phyloP scores from a whole-genome alignment of 257 asterid species.

The Orobanche coerulescens region DNA sequence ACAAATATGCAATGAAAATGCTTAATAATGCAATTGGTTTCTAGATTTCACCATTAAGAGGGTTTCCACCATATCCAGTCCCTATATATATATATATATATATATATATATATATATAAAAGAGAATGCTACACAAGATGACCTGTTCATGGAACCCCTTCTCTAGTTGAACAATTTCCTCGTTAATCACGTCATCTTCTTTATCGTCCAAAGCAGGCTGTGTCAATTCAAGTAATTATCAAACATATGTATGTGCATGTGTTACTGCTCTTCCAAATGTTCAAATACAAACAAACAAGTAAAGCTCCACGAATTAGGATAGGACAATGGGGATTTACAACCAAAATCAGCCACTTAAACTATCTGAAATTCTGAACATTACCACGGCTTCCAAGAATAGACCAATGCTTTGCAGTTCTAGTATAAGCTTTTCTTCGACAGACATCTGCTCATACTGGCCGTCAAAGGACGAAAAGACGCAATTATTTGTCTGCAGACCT shows the following conservation, averaged over 20 bases:
- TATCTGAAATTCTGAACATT: conserved; percentile 23
- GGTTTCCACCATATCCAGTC: too few relatives aligned
- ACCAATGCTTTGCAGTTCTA: conserved; percentile 68
- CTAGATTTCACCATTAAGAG: too few relatives aligned
- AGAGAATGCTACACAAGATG: conserved; percentile 12
- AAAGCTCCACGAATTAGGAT: conserved; percentile 3
- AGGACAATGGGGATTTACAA: conserved; percentile 5
- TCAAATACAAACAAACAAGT: conserved; percentile 3
- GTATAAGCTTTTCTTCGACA: conserved; percentile 51
- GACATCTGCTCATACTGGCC: conserved; percentile 54
- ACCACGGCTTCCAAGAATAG: conserved; percentile 59
- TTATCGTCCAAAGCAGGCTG: conserved; percentile 77
- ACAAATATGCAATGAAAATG: too few relatives aligned
- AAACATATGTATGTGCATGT: not conserved
- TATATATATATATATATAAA: too few relatives aligned
- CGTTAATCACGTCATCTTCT: conserved; percentile 53
- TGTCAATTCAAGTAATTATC: conserved; percentile 10
- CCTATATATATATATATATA: too few relatives aligned
- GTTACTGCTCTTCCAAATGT: conserved; percentile 5
- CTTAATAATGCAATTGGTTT: too few relatives aligned
- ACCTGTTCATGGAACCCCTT: conserved; percentile 61
- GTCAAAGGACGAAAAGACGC: conserved; percentile 36
- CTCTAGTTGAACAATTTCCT: conserved; percentile 52
- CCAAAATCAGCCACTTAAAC: conserved; percentile 9
- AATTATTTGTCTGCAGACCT: conserved; percentile 29